Evolutionary conservation across 176 grass and related monocot species (phyloP).

Genomic region (Ananas comosus): DNA sequence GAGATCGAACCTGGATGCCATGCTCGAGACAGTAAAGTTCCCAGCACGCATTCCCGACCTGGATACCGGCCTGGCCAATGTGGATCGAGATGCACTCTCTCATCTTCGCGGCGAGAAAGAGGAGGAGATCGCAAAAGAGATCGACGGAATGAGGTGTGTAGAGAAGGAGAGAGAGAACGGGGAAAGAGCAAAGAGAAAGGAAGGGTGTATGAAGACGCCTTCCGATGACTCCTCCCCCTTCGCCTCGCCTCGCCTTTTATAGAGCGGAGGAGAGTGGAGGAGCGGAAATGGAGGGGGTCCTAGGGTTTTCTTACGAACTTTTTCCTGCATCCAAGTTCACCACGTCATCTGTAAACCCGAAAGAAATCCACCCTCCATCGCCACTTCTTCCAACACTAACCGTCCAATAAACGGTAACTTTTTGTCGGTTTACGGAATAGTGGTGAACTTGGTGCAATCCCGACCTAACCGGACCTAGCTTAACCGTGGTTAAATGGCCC

Average conservation of each 20-base stretch:
- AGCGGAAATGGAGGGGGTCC: not conserved
- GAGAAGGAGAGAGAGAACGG: not conserved
- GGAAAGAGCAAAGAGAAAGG: not conserved
- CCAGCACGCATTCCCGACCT: conserved; percentile 28
- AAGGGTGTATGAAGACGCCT: not conserved
- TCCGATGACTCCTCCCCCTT: not conserved
- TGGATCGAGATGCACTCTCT: conserved; percentile 17
- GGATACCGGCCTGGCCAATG: conserved; percentile 26
- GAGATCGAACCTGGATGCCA: conserved; percentile 15
- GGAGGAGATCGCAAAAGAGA: not conserved
- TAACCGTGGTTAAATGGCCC: not conserved
- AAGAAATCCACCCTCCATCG: too few relatives aligned
- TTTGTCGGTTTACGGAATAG: too few relatives aligned
- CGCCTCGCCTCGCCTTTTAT: not conserved
- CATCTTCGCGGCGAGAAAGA: not conserved
- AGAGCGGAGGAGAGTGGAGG: not conserved
- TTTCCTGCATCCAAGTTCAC: too few relatives aligned
- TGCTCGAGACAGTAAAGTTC: conserved; percentile 27
- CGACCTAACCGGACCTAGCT: not conserved
- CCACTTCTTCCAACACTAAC: too few relatives aligned
- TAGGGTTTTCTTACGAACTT: not conserved
- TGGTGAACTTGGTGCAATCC: too few relatives aligned
- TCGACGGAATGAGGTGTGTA: not conserved
- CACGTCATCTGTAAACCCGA: too few relatives aligned
- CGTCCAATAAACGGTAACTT: too few relatives aligned